A percentile compares a stretch with the other conserved stretches of the same genome.
Evolutionary conservation across 1,284 basidiomycete species (phyloP).

Genomic region (Sanghuangporus weigelae): DNA sequence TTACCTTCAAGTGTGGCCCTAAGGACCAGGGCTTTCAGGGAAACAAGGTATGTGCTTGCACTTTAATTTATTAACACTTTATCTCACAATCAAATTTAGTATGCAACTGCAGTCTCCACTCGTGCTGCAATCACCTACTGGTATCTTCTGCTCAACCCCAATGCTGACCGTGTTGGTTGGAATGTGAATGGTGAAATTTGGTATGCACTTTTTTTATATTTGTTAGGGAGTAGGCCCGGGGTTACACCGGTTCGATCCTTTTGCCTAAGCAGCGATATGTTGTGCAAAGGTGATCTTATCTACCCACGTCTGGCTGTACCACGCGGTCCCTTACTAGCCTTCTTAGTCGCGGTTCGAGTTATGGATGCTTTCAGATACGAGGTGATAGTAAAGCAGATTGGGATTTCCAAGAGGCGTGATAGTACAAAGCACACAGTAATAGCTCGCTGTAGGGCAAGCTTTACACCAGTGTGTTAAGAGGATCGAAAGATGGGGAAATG

Average conservation of each 20-base stretch:
- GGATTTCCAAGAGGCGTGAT: no score
- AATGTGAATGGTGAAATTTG: slow-evolving; percentile 13
- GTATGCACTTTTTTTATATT: neutral
- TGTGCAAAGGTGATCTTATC: no score
- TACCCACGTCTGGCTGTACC: no score
- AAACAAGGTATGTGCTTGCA: slow-evolving; percentile 8
- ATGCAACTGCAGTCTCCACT: slow-evolving; percentile 23
- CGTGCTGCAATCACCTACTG: slow-evolving; percentile 23
- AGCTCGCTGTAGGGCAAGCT: no score
- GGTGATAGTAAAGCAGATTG: no score
- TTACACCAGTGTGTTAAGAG: no score
- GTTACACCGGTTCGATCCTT: neutral
- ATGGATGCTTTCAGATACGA: no score
- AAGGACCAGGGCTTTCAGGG: slow-evolving; percentile 17
- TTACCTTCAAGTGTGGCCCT: slow-evolving; percentile 17
- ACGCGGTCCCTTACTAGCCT: no score
- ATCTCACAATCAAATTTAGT: slow-evolving; percentile 13
- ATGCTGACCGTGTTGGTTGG: slow-evolving; percentile 21
- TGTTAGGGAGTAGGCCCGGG: no score
- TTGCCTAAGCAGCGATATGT: neutral
- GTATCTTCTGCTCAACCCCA: slow-evolving; percentile 17
- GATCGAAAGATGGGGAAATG: no score
- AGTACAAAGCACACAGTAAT: no score
- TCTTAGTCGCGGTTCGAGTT: no score
- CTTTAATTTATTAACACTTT: neutral